Evolutionary conservation across 805 yeast species (phyloP).

Genomic region (Phaffomyces opuntiae): DNA sequence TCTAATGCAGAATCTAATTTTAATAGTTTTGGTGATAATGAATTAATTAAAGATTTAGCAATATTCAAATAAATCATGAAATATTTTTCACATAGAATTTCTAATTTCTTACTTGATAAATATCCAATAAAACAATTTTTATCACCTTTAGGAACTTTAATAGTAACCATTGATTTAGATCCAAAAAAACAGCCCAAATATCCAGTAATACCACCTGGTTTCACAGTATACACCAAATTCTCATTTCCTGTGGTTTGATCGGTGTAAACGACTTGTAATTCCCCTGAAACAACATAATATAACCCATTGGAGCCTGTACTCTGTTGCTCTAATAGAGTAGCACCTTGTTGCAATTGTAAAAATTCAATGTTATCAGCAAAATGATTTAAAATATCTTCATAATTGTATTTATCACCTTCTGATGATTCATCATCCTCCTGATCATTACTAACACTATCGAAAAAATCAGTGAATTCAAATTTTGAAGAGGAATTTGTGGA

Average conservation of each 20-base stretch:
- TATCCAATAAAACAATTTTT: constrained; percentile 55
- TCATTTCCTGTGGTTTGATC: constrained; percentile 27
- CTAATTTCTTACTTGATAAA: constrained; percentile 55
- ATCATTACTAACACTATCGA: constrained; percentile 4
- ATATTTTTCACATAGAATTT: constrained; percentile 62
- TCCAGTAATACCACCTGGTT: constrained; percentile 82
- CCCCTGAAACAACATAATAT: constrained; percentile 74
- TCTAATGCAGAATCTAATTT: constrained; percentile 88
- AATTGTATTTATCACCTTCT: constrained; percentile 33
- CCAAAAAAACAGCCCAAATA: constrained; percentile 78
- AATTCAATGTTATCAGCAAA: constrained; percentile 57
- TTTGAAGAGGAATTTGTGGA: constrained; percentile 18
- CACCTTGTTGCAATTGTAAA: constrained; percentile 43
- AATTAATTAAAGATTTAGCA: constrained; percentile 64
- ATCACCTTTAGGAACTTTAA: constrained; percentile 48
- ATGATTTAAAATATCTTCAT: constrained; percentile 39
- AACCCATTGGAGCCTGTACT: constrained; percentile 60
- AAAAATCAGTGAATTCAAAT: constrained; percentile 13
- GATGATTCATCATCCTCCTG: constrained; percentile 15
- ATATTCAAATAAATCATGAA: constrained; percentile 71
- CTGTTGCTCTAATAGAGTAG: constrained; percentile 55
- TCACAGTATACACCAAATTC: constrained; percentile 48
- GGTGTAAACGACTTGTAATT: constrained; percentile 53
- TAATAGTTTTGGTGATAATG: constrained; percentile 59
- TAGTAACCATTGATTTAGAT: constrained; percentile 66